These are phyloP conservation scores for Colletotrichum cereale DNA, from an alignment of 2,329 filamentous ascomycete species.

Conservation along the genomic window DNA sequence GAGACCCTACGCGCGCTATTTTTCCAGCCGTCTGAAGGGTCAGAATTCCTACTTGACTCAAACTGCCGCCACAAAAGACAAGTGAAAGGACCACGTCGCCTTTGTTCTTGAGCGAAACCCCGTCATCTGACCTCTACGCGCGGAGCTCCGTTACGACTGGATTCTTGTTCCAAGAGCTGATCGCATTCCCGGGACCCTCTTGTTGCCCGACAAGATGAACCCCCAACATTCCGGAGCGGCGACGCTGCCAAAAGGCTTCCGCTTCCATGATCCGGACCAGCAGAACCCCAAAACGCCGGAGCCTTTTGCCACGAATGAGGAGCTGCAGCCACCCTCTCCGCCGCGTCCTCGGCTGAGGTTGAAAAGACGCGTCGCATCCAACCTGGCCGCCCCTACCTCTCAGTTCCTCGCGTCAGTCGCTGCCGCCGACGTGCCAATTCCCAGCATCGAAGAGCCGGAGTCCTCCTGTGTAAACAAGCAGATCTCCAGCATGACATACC, in stretches of 20 bases:
- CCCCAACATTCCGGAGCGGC: slow-evolving; percentile 60
- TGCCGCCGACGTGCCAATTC: slow-evolving; percentile 73
- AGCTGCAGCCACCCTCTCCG: slow-evolving; percentile 60
- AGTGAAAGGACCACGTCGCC: slow-evolving; percentile 16
- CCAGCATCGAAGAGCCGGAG: slow-evolving; percentile 72
- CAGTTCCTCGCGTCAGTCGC: slow-evolving; percentile 77
- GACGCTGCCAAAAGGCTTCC: slow-evolving; percentile 59
- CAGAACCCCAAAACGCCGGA: slow-evolving; percentile 65
- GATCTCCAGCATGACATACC: slow-evolving; percentile 54
- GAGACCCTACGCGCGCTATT: slow-evolving; percentile 24
- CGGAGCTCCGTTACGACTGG: slow-evolving; percentile 2
- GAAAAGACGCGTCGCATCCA: slow-evolving; percentile 66
- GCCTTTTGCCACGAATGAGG: slow-evolving; percentile 54
- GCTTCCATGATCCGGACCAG: slow-evolving; percentile 50
- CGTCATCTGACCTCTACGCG: background rate
- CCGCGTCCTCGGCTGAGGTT: slow-evolving; percentile 67
- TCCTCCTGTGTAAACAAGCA: slow-evolving; percentile 55
- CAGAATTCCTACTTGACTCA: slow-evolving; percentile 30
- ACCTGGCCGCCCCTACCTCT: slow-evolving; percentile 69
- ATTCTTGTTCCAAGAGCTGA: slow-evolving; percentile 17
- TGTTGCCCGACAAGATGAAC: slow-evolving; percentile 53
- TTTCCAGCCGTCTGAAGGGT: background rate
- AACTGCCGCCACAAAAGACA: slow-evolving; percentile 20
- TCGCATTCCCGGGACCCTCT: slow-evolving; percentile 42
- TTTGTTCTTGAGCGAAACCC: slow-evolving; percentile 18